Base-by-base conservation (phyloP, 208 protist species). In the Blastocrithidia nonstop region DNA sequence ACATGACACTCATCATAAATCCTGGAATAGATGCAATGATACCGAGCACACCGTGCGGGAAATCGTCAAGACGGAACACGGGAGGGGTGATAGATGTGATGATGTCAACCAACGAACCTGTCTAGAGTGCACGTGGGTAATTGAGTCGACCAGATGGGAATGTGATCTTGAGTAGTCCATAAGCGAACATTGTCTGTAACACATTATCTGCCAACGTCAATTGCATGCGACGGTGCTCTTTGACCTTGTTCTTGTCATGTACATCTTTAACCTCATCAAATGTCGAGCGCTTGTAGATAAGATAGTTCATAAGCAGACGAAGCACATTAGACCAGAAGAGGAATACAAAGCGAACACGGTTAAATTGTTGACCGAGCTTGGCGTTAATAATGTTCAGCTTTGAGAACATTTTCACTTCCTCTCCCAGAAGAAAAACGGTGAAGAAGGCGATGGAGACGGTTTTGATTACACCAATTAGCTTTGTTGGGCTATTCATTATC, bases 311-410 rank as follows among this genome's bases (percentile, higher is more conserved):
- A 21, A 67, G 54, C 17, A 69, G 63, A 24, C 65, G 76, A n/a
- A 51, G 46, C 13, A 90, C 40, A 52, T 85, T 90, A n/a, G 72
- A 87, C 54, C 66, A 90, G 60, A 90, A 90, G 45, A 90, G 56
- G 54, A 76, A 81, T 29, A 84, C 66, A 31, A 79, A 77, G 37
- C 75, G 71, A 23, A 87, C 56, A 53, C 71, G 66, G 47, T 72
- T 79, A 35, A 67, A 54, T 45, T 65, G 62, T 37, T 64, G 61
- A 22, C 52, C 67, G 17, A 70, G 33, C 0, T 19, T 44, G 2
- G 43, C 28, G 23, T 54, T 39, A 17, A 79, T 17, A 29, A 82
- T 77, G 32, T 63, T 57, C 31, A 60, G 35, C 51, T 70, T 83
- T 17, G 71, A 43, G 1, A 71, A 57, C n/a, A 90, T 44, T 31